These are phyloP conservation scores for Trichosporon asahii DNA, from an alignment of 1,284 basidiomycete species.

Conservation along the genomic window DNA sequence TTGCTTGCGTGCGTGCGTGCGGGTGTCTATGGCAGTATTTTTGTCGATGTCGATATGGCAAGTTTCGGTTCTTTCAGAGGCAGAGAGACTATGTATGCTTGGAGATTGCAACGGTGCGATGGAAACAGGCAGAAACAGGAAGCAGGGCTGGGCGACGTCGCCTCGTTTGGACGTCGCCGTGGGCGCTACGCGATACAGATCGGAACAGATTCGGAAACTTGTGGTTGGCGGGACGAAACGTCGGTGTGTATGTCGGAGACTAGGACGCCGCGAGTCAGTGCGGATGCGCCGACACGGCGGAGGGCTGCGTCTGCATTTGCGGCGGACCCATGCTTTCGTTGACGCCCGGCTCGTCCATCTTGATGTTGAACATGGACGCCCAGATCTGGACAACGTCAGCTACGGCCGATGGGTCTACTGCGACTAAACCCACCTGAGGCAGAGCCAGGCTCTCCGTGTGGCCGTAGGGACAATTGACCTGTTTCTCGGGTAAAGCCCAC, in stretches of 20 bases:
- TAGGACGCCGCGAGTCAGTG: background rate
- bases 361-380: slow-evolving; percentile 49
- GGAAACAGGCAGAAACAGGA: background rate
- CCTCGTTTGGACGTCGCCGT: background rate
- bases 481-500: slow-evolving; percentile 18
- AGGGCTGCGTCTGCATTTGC: background rate
- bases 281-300: background rate
- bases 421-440: slow-evolving; percentile 21
- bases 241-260: background rate
- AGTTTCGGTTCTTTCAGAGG: background rate
- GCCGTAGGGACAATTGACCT: slow-evolving; percentile 9
- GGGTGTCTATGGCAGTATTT: background rate
- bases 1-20: background rate
- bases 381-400: slow-evolving; percentile 34
- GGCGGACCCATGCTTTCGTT: background rate
- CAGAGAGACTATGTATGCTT: background rate
- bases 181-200: background rate
- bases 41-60: background rate
- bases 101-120: background rate
- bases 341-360: slow-evolving; percentile 28
- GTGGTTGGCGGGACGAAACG: background rate
- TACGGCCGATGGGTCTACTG: background rate
- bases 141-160: background rate
- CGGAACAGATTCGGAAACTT: background rate
- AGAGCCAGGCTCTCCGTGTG: slow-evolving; percentile 30